These are phyloP conservation scores for Pseudocercospora vitis DNA, from an alignment of 2,329 filamentous ascomycete genomes.

Conservation along the genomic window DNA sequence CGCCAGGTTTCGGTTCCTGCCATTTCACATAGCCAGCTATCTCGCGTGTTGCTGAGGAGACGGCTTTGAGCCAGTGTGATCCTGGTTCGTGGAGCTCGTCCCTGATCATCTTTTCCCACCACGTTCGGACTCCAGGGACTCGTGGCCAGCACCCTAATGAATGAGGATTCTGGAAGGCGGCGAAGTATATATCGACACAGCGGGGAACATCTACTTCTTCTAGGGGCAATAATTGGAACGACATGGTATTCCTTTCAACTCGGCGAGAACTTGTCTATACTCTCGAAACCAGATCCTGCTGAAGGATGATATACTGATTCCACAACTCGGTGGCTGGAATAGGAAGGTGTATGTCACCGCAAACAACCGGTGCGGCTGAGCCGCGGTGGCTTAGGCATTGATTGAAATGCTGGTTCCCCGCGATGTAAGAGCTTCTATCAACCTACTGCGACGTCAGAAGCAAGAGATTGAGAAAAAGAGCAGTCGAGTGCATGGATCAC, in stretches of 20 bases:
- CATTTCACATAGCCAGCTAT: conserved; percentile 32
- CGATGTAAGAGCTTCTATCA: too few relatives aligned
- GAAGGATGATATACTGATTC: background rate
- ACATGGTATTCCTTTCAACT: background rate
- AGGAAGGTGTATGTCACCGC: background rate
- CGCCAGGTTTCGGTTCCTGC: conserved; percentile 26
- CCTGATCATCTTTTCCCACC: conserved; percentile 31
- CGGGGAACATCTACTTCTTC: conserved; percentile 21
- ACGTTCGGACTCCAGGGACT: conserved; percentile 23
- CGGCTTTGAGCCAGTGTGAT: conserved; percentile 31
- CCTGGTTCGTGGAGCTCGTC: conserved; percentile 27
- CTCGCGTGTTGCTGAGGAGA: conserved; percentile 18
- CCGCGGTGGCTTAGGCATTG: background rate
- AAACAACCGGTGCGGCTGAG: background rate
- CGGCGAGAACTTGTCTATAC: background rate
- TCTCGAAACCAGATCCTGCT: background rate
- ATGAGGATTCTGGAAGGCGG: conserved; percentile 34
- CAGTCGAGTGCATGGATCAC: too few relatives aligned
- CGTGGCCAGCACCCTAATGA: conserved; percentile 35
- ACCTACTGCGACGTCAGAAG: too few relatives aligned
- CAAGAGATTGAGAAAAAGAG: too few relatives aligned
- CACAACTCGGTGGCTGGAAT: background rate
- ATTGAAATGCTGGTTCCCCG: too few relatives aligned
- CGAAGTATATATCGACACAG: conserved; percentile 31
- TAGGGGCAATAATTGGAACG: conserved; percentile 26